phyloP scores from a whole-genome alignment of 2,329 filamentous ascomycete genomes.

The Claviceps digitariae region DNA sequence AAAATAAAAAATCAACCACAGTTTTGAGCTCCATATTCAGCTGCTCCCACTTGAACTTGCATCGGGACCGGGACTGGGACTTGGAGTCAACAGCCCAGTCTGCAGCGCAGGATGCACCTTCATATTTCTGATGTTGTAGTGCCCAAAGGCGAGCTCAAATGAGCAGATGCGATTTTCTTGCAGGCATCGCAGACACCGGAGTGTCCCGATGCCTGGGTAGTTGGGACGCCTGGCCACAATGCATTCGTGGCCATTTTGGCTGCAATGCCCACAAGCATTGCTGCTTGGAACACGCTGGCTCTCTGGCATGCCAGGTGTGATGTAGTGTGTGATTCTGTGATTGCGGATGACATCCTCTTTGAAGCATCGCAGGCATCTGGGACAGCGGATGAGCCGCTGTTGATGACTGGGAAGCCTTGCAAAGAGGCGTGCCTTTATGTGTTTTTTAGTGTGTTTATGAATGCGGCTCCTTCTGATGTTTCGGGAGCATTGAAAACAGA shows the following conservation, averaged over 20 bases:
- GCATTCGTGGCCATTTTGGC: not conserved
- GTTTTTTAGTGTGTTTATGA: not conserved
- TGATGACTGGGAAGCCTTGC: too few relatives aligned
- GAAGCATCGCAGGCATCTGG: not conserved
- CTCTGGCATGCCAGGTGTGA: not conserved
- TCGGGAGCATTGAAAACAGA: not conserved
- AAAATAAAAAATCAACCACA: too few relatives aligned
- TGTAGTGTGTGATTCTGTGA: not conserved
- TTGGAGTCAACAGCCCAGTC: not conserved
- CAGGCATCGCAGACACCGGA: conserved; percentile 1
- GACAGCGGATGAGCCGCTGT: not conserved
- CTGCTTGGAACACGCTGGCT: not conserved
- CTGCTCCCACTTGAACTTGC: not conserved
- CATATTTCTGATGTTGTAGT: not conserved
- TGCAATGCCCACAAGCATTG: not conserved
- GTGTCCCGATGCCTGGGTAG: not conserved
- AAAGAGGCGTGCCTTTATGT: not conserved
- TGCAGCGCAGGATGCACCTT: not conserved
- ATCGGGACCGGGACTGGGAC: not conserved
- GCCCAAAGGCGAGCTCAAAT: not conserved
- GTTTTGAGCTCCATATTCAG: too few relatives aligned
- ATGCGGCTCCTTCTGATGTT: not conserved
- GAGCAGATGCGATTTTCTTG: not conserved
- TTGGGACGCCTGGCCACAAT: conserved; percentile 2
- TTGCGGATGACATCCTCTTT: not conserved